Percentiles rank a stretch among this genome's conserved stretches.
These are phyloP conservation scores for Houttuynia cordata DNA, from an alignment of 164 flowering plant genomes.

Conservation along the genomic window DNA sequence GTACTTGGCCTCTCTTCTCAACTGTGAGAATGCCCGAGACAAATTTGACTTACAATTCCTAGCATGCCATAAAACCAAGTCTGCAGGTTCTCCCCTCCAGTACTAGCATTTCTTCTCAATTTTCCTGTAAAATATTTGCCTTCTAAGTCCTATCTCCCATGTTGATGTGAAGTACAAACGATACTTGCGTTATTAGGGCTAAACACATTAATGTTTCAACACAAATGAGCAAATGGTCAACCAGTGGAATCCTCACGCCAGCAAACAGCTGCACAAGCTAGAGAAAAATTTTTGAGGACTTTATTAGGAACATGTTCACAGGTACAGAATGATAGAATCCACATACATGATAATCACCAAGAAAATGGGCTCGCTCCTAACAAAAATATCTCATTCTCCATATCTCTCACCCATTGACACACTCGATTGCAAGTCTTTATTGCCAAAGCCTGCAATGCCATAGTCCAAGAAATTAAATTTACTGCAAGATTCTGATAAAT, in stretches of 20 bases:
- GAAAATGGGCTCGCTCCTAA: constrained; percentile 96
- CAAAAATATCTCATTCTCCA: constrained; percentile 88
- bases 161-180: background rate
- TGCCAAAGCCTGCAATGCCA: constrained; percentile 64
- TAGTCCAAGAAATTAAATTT: background rate
- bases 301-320: constrained; percentile 12
- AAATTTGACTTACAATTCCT: too few species aligned
- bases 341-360: constrained; percentile 50
- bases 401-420: constrained; percentile 93
- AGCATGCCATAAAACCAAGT: too few species aligned
- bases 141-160: too few species aligned
- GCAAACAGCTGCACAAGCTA: constrained; percentile 1
- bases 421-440: constrained; percentile 87
- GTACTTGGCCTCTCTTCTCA: too few species aligned
- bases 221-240: background rate
- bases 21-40: too few species aligned
- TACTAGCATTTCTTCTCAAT: too few species aligned
- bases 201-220: background rate
- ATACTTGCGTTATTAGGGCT: background rate
- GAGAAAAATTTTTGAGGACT: constrained; percentile 6
- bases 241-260: background rate
- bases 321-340: constrained; percentile 12
- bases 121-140: too few species aligned
- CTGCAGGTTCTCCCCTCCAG: too few species aligned
- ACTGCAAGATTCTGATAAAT: background rate